Base-by-base conservation (phyloP, 306 rosid genomes). In the Prunus mume region DNA sequence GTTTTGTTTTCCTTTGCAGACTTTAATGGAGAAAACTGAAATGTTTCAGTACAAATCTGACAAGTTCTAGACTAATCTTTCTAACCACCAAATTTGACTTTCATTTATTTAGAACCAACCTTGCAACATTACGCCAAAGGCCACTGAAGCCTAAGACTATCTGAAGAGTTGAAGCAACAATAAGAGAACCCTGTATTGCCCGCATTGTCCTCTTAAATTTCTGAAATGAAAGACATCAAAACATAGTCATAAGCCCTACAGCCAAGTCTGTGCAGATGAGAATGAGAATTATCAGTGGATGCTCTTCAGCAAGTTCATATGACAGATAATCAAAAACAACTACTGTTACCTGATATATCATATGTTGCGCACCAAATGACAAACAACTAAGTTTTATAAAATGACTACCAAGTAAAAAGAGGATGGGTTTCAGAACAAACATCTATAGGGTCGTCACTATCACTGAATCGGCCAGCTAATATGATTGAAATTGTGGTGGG, bases 121-220 rank as follows among this genome's bases (percentile, higher is more conserved):
- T 92, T 81, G 97, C 82, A 83, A 93, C 99, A 76, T 96, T 96
- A 54, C 99, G 99, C 99, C 99, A 96, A 34, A 96, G 98, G 80
- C 99, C 99, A 80, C 99, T 96, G 87, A 96, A 96, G 76, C 99
- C 99, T 60, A 96, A 83, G 82, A 96, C 96, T 83, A 96, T 96
- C 89, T 96, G 99, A 85, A 96, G 97, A 80, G 97, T 92, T 79
- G 99, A 96, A 71, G 99, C 99, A 55, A 96, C 84, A 80, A 96
- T 92, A 74, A 96, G 93, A 78, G 98, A 76, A 30, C 99, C 99
- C 87, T 96, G 99, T 75, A 81, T 96, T 32, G 99, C 97, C 76
- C 97, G 91, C 98, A 96, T 96, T 78, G 84, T 96, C 90, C 68
- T 91, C 88, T 86, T 92, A 83, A 96, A 96, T 87, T 74, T 91